Conservation (phyloP, 352 stramenopile genomes). For the Phytophthora pini region DNA sequence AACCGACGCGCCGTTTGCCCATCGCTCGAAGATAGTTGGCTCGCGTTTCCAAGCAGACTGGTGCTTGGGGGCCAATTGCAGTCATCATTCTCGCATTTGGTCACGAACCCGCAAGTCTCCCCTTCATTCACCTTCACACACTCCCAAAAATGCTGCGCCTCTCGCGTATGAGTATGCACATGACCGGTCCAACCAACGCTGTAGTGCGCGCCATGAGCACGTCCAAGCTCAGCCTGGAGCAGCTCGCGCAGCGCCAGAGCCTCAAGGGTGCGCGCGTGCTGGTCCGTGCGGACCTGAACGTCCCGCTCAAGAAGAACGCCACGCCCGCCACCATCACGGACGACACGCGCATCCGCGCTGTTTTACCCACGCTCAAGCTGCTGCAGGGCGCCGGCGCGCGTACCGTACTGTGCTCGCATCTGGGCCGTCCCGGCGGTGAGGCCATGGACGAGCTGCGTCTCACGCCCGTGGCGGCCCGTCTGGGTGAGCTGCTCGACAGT, state of each 20-base stretch:
- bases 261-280: slow-evolving; percentile 97
- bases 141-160: slow-evolving; percentile 29
- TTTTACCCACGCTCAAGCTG: slow-evolving; percentile 93
- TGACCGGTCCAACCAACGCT: slow-evolving; percentile 13
- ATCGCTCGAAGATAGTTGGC: slow-evolving; percentile 21
- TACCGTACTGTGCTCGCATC: slow-evolving; percentile 95
- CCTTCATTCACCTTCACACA: neutral
- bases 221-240: slow-evolving; percentile 74
- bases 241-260: slow-evolving; percentile 64
- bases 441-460: slow-evolving; percentile 85
- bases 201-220: slow-evolving; percentile 49
- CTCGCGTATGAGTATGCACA: slow-evolving; percentile 26
- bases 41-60: slow-evolving; percentile 30
- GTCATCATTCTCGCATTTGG: slow-evolving; percentile 23
- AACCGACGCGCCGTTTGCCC: slow-evolving; percentile 13
- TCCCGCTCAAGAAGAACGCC: slow-evolving; percentile 94
- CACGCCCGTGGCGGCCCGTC: slow-evolving; percentile 92
- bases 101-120: slow-evolving; percentile 8
- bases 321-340: slow-evolving; percentile 96
- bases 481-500: slow-evolving; percentile 93
- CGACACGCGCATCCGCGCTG: slow-evolving; percentile 94
- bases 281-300: slow-evolving; percentile 99
- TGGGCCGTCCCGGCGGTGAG: slow-evolving; percentile 96
- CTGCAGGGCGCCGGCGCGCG: slow-evolving; percentile 96
- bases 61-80: slow-evolving; percentile 17